These are phyloP conservation scores for Cornus florida DNA, from an alignment of 148 eudicot species.

Conservation along the genomic window DNA sequence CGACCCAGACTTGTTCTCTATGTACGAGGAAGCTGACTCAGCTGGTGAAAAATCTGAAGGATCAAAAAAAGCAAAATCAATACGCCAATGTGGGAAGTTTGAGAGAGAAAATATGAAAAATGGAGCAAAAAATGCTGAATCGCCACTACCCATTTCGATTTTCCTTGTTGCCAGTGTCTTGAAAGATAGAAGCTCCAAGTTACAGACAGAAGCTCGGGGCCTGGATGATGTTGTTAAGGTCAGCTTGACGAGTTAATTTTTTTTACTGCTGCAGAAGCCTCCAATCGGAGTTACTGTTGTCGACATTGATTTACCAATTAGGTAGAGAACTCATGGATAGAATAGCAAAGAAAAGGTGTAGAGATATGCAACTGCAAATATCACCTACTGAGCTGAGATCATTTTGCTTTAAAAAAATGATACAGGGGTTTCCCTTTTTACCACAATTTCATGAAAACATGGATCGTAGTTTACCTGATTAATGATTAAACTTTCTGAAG, in stretches of 20 bases:
- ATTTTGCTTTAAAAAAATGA: not conserved
- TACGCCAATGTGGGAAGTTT: constrained; percentile 76
- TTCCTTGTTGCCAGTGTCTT: constrained; percentile 94
- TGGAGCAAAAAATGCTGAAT: constrained; percentile 51
- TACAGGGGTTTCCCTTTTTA: not conserved
- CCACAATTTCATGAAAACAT: not conserved
- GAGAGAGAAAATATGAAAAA: constrained; percentile 81
- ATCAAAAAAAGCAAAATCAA: constrained; percentile 74
- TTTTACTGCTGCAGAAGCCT: not conserved
- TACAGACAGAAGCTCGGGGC: constrained; percentile 90
- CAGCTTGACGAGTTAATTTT: not conserved
- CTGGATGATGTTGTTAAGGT: constrained; percentile 98
- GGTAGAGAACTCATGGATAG: not conserved
- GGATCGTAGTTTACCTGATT: not conserved
- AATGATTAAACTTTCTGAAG: not conserved
- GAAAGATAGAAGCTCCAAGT: constrained; percentile 76
- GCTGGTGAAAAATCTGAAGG: constrained; percentile 44
- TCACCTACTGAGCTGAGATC: not conserved
- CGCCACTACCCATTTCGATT: constrained; percentile 86
- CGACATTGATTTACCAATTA: not conserved
- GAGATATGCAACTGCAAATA: not conserved
- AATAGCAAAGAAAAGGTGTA: not conserved
- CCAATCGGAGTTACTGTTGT: not conserved
- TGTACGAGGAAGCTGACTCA: constrained; percentile 68
- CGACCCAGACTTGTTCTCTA: constrained; percentile 71